phyloP scores from a whole-genome alignment of 2,329 filamentous ascomycete genomes.

The Camillea tinctor region DNA sequence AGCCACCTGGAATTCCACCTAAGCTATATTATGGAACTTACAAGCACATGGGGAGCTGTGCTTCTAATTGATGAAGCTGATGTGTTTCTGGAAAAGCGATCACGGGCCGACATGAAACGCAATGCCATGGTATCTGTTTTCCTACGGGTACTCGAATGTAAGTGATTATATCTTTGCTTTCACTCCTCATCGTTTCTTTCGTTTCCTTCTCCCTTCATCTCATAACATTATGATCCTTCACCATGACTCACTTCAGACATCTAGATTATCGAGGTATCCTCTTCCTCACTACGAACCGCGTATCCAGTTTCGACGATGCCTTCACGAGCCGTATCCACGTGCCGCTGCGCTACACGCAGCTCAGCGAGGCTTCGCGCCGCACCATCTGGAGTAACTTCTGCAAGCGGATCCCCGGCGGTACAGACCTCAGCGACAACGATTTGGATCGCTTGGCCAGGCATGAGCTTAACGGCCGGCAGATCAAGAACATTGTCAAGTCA shows the following conservation, averaged over 20 bases:
- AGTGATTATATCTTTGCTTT: not conserved
- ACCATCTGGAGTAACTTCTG: slow-evolving; percentile 31
- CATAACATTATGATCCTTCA: too few relatives aligned
- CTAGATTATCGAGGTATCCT: slow-evolving; percentile 20
- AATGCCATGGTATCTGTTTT: slow-evolving; percentile 26
- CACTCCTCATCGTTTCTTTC: not conserved
- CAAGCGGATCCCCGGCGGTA: slow-evolving; percentile 22
- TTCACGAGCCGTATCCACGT: slow-evolving; percentile 27
- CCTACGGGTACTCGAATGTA: slow-evolving; percentile 21
- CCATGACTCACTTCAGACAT: not conserved
- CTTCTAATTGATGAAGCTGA: slow-evolving; percentile 36
- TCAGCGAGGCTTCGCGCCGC: slow-evolving; percentile 15
- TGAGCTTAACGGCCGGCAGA: slow-evolving; percentile 34
- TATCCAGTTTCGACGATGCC: slow-evolving; percentile 20
- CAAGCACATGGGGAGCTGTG: slow-evolving; percentile 39
- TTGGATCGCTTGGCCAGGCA: slow-evolving; percentile 21
- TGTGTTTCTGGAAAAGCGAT: slow-evolving; percentile 37
- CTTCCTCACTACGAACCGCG: slow-evolving; percentile 24
- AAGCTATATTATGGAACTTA: slow-evolving; percentile 37
- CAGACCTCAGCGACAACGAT: slow-evolving; percentile 16
- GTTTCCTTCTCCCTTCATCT: too few relatives aligned
- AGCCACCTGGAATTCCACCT: not conserved
- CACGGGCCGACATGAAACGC: slow-evolving; percentile 14
- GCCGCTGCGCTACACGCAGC: slow-evolving; percentile 22
- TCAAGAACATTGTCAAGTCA: slow-evolving; percentile 33